These are phyloP conservation scores for Simmondsia chinensis DNA, from an alignment of 148 eudicot species.

Conservation along the genomic window DNA sequence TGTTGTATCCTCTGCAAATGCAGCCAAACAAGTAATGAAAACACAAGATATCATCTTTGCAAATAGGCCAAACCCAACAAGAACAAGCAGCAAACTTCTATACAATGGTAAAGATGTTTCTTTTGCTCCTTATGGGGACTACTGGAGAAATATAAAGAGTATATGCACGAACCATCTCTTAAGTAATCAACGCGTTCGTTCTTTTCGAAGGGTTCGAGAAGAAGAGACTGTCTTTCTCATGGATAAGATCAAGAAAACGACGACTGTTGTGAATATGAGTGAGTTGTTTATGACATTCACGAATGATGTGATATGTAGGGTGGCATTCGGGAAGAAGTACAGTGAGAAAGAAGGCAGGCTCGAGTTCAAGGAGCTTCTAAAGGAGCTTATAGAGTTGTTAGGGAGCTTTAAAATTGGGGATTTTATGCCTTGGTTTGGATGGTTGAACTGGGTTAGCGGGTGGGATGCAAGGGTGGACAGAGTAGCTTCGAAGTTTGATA, in stretches of 20 bases:
- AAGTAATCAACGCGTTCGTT: neutral
- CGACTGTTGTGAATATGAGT: neutral
- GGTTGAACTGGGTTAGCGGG: too few relatives aligned
- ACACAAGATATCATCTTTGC: neutral
- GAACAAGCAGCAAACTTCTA: neutral
- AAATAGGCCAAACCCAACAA: neutral
- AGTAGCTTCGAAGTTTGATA: too few relatives aligned
- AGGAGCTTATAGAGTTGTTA: too few relatives aligned
- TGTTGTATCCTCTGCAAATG: neutral
- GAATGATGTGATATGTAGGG: neutral
- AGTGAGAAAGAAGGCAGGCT: too few relatives aligned
- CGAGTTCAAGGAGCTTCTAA: too few relatives aligned
- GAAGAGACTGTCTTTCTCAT: neutral
- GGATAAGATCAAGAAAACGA: neutral
- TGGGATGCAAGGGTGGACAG: too few relatives aligned
- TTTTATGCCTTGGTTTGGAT: too few relatives aligned
- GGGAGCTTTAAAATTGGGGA: too few relatives aligned
- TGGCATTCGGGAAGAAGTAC: conserved; percentile 4
- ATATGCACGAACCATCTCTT: neutral
- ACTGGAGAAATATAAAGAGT: neutral
- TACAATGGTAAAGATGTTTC: neutral
- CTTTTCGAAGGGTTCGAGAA: neutral
- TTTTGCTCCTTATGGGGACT: neutral
- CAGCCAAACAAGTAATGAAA: neutral
- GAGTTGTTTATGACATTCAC: neutral